These are phyloP conservation scores for Hyaloperonospora arabidopsidis DNA, from an alignment of 352 stramenopile genomes.

Conservation along the genomic window DNA sequence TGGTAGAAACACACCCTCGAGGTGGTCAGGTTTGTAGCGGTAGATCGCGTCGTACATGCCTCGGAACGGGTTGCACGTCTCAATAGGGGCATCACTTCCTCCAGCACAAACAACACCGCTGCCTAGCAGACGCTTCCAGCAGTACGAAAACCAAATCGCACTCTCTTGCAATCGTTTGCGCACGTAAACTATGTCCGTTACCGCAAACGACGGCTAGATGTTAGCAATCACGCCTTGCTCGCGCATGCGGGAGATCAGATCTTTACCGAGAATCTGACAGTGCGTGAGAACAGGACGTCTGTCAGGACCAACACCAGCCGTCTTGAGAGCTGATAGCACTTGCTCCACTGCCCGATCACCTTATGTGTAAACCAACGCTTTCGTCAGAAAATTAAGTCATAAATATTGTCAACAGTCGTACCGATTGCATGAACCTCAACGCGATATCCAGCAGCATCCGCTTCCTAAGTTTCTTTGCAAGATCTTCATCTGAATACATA, in stretches of 20 bases:
- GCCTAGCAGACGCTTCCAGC: slow-evolving; percentile 79
- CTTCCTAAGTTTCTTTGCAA: slow-evolving; percentile 63
- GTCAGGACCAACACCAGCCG: slow-evolving; percentile 34
- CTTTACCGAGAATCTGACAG: slow-evolving; percentile 77
- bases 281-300: slow-evolving; percentile 85
- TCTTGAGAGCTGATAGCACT: slow-evolving; percentile 58
- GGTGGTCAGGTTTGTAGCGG: slow-evolving; percentile 42
- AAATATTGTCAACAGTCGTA: slow-evolving; percentile 9
- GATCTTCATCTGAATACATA: slow-evolving; percentile 61
- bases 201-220: slow-evolving; percentile 84
- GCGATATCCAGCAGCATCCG: slow-evolving; percentile 49
- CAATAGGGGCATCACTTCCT: slow-evolving; percentile 78
- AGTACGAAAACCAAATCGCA: slow-evolving; percentile 66
- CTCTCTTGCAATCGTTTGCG: slow-evolving; percentile 58
- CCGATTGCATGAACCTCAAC: slow-evolving; percentile 88
- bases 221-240: slow-evolving; percentile 76
- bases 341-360: slow-evolving; percentile 65
- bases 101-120: slow-evolving; percentile 69
- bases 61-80: slow-evolving; percentile 83
- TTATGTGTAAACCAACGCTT: slow-evolving; percentile 8
- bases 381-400: not conserved
- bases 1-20: slow-evolving; percentile 49
- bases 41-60: slow-evolving; percentile 86
- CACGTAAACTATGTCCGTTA: slow-evolving; percentile 79
- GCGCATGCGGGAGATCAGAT: slow-evolving; percentile 66